Percentiles rank a stretch among this genome's conserved stretches.
phyloP scores from a whole-genome alignment of 176 grass and related monocot genomes.

The Eragrostis nindensis region DNA sequence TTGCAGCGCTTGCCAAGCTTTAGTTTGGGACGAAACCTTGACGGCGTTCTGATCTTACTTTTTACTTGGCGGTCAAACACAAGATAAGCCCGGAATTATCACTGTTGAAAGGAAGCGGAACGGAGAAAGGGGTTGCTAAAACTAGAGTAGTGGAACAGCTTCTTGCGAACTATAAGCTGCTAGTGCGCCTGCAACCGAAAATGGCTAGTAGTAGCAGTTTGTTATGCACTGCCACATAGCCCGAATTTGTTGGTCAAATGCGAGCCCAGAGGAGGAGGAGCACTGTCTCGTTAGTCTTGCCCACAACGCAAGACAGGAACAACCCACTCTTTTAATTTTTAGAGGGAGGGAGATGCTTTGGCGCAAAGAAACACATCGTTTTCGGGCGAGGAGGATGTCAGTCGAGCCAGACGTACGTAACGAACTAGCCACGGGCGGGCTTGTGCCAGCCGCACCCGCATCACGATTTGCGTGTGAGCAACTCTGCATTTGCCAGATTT shows the following conservation, averaged over 20 bases:
- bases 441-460: not conserved
- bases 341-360: conserved; percentile 20
- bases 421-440: conserved; percentile 19
- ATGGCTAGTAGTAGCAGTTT: not conserved
- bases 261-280: not conserved
- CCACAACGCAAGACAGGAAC: conserved; percentile 36
- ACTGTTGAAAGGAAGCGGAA: not conserved
- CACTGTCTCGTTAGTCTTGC: conserved; percentile 19
- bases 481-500: no score
- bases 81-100: not conserved
- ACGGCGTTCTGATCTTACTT: no score
- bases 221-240: not conserved
- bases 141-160: not conserved
- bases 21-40: not conserved
- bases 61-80: no score
- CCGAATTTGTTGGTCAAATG: not conserved
- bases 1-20: not conserved
- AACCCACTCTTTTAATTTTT: not conserved
- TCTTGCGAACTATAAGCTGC: not conserved
- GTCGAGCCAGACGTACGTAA: conserved; percentile 32
- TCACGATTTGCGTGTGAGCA: conserved; percentile 25
- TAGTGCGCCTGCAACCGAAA: not conserved
- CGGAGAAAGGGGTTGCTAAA: not conserved
- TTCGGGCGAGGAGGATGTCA: not conserved
- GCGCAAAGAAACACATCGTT: conserved; percentile 42